Evolutionary conservation across 2,329 filamentous ascomycete species (phyloP).

Genomic region (Acarospora socialis): DNA sequence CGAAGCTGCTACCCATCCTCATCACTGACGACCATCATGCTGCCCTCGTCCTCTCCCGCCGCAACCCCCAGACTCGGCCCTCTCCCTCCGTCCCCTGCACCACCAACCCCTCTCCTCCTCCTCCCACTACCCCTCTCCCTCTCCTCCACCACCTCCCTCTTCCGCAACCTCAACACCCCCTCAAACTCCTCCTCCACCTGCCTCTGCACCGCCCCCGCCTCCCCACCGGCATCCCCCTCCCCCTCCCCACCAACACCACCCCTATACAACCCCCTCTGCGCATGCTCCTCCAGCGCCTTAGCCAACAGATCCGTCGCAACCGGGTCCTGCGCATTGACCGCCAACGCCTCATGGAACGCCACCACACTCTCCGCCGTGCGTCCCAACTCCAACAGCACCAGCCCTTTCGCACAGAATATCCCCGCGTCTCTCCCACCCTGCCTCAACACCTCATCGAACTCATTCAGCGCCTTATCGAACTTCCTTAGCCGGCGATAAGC

Average conservation of each 20-base stretch:
- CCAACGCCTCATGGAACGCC: conserved; percentile 37
- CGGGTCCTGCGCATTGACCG: conserved; percentile 37
- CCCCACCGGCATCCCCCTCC: conserved; percentile 3
- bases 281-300: conserved; percentile 23
- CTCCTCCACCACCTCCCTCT: conserved; percentile 14
- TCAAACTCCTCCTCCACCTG: conserved; percentile 1
- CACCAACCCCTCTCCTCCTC: conserved; percentile 17
- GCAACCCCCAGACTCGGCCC: conserved; percentile 18
- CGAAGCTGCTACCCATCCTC: conserved; percentile 23
- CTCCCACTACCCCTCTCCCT: conserved; percentile 18
- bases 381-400: conserved; percentile 35
- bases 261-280: conserved; percentile 7
- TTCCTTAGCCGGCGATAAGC: conserved; percentile 60
- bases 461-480: conserved; percentile 55
- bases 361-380: conserved; percentile 32
- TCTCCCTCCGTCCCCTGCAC: too few species aligned
- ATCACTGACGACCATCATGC: conserved; percentile 25
- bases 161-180: too few species aligned
- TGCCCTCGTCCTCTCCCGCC: conserved; percentile 17
- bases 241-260: conserved; percentile 11
- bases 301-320: conserved; percentile 36
- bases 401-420: conserved; percentile 35
- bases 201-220: conserved; percentile 3
- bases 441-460: conserved; percentile 60
- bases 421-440: conserved; percentile 30